Evolutionary conservation across 176 grass and related monocot species (phyloP), one percentile per base, ranked within the genome.

Genomic region (Elymus sibiricus): DNA sequence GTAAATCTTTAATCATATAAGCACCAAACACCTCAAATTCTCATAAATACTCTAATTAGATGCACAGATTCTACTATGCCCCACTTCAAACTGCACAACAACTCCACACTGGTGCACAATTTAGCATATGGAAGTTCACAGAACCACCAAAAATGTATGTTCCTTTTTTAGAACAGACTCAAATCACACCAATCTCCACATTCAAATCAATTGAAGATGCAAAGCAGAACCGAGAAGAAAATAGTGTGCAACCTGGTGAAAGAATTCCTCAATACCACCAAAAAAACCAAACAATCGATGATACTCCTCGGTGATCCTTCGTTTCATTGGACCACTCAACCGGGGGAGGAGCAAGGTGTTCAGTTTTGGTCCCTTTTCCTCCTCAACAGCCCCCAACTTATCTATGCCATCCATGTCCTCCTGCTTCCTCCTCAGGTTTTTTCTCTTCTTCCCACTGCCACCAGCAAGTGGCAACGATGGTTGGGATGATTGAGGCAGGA

Each of bases 281-380:
- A 40, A 14, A 19, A 7, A 16, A 16, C 16, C 16, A 53, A 53
- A 53, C n/a, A 11, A 11, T 51, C 71, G 31, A 56, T 27, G 25
- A 82, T 64, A 78, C 75, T 56, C 1, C 27, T 72, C 7, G 31
- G 31, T 62, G 40, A 90, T 84, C 75, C 65, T 55, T 9, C 55
- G 65, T 64, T 71, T 88, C 81, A 83, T 53, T 28, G 55, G 74
- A 79, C 40, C 25, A 42, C 81, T 84, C 75, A 84, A 63, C 87
- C 78, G 27, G 10, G 28, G 27, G 29, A 84, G 74, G 65, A 74
- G 12, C 79, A 53, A 83, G 16, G 65, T 64, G 28, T 61, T 26
- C 22, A 10, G 21, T 79, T 24, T 74, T 28, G 22, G 0, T 22
- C 24, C 42, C 51, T 76, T 84, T 64, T 61, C 9, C 78, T 79